phyloP scores from a whole-genome alignment of 2,329 filamentous ascomycete species.

The Sclerotinia borealis region DNA sequence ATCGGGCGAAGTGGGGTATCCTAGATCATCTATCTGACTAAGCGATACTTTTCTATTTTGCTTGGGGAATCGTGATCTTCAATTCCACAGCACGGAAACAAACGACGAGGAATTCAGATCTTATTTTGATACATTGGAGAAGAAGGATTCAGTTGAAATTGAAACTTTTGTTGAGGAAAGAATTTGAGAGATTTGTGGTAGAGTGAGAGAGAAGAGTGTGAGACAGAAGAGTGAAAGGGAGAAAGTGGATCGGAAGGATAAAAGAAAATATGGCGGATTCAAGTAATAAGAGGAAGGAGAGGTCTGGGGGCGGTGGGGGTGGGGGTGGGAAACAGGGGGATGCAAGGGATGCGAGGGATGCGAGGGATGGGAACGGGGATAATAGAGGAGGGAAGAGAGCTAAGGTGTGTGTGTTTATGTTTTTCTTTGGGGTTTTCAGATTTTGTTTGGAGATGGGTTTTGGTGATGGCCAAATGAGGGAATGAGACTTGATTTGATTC shows the following conservation, averaged over 20 bases:
- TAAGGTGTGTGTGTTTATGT: background rate
- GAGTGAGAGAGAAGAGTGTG: no score
- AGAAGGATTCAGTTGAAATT: background rate
- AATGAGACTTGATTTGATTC: background rate
- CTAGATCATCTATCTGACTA: background rate
- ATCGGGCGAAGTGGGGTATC: constrained; percentile 1
- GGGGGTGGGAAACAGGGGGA: constrained; percentile 8
- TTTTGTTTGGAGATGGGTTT: background rate
- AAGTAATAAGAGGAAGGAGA: constrained; percentile 16
- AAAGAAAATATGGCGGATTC: constrained; percentile 7
- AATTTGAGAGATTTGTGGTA: no score
- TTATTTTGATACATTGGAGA: background rate
- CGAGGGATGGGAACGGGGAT: background rate
- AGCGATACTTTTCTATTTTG: constrained; percentile 7
- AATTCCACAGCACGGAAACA: background rate
- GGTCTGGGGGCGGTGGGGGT: constrained; percentile 5
- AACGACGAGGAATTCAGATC: background rate
- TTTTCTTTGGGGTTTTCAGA: background rate
- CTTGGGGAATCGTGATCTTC: background rate
- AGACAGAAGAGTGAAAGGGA: background rate
- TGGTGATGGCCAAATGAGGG: background rate
- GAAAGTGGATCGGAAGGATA: no score
- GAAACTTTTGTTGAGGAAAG: no score
- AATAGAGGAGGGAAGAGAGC: constrained; percentile 15
- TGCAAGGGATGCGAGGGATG: constrained; percentile 1